phyloP scores from a whole-genome alignment of 176 grass and related monocot species.

The Oryza rufipogon region DNA sequence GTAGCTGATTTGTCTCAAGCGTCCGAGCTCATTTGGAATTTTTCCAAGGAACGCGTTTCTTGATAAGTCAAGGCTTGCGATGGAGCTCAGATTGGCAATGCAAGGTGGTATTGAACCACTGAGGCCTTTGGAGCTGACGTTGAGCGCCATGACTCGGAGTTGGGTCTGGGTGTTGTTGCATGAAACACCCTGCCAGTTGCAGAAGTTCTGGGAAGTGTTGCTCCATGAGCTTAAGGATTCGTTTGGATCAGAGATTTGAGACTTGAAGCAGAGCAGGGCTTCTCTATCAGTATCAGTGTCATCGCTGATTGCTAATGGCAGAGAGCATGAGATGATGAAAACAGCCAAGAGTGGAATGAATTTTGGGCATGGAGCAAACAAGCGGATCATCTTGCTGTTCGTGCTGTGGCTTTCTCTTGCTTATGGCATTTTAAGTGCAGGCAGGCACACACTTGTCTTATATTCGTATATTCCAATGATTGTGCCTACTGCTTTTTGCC shows the following conservation, averaged over 20 bases:
- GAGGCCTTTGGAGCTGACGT: slow-evolving; percentile 45
- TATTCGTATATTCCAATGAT: too few species aligned
- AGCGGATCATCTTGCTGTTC: background rate
- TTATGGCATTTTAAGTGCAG: too few species aligned
- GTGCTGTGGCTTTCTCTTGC: background rate
- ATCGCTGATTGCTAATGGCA: background rate
- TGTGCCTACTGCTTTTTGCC: too few species aligned
- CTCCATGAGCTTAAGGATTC: slow-evolving; percentile 55
- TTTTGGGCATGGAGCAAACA: background rate
- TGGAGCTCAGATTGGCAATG: slow-evolving; percentile 50
- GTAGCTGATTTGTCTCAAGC: slow-evolving; percentile 32
- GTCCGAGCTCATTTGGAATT: slow-evolving; percentile 54
- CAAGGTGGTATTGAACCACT: slow-evolving; percentile 44
- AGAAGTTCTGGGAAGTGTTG: slow-evolving; percentile 43
- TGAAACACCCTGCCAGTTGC: slow-evolving; percentile 37
- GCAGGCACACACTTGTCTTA: too few species aligned
- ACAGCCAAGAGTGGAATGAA: background rate
- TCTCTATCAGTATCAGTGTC: slow-evolving; percentile 14
- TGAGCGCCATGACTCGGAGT: slow-evolving; percentile 33
- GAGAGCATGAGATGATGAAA: slow-evolving; percentile 21
- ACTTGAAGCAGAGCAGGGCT: slow-evolving; percentile 59
- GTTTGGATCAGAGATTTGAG: slow-evolving; percentile 40
- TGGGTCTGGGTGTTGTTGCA: background rate
- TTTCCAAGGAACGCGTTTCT: slow-evolving; percentile 43
- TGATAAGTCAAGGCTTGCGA: slow-evolving; percentile 41